Evolutionary conservation across 2,329 filamentous ascomycete species (phyloP), one percentile per base, ranked within the genome.

Genomic region (Dothistroma pini): DNA sequence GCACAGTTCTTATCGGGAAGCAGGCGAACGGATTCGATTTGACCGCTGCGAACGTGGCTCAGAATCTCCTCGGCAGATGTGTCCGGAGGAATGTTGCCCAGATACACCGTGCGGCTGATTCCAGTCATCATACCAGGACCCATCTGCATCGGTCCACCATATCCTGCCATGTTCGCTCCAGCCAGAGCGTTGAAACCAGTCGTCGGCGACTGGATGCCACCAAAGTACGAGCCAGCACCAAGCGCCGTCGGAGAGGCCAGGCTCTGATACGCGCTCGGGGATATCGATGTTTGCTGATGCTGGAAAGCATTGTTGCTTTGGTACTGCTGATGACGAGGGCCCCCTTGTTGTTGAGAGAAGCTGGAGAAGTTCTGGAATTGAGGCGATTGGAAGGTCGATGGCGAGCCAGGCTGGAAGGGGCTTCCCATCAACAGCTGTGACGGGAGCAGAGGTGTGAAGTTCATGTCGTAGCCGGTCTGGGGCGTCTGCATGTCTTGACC

Each of bases 1-100:
- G 95, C 95, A 74, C 95, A 99, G 83, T 97, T 99, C 90, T 97
- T 99, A 79, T 99, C 95, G 25, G 93, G 91, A 58, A 99, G 83
- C 67, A 99, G 84, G 70, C 95, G 89, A 57, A 99, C 95, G n/a
- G 95, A 97, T 81, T 99, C 95, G 71, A 99, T 97, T 75, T 97
- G 95, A 25, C 95, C 95, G 77, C 95, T 97, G 66, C 95, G 87
- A 62, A 99, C 95, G 73, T 99, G 95, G 66, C 93, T 89, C 59
- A 99, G 81, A 66, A 99, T 96, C 79, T 99, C 95, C 79, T 99
- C 95, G 9, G 95, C 93, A 54, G 90, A 88, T 8, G 95, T 99
- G 79, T 99, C 95, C 29, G 93, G 90, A n/a, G 95, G 95, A 62
- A 99, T 97, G 77, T 99, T 99, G 66, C 95, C 95, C 56, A 99